Percentiles rank a stretch among this genome's conserved stretches.
These are phyloP conservation scores for Avena sativa DNA, from an alignment of 176 grass and related monocot genomes.

Conservation along the genomic window DNA sequence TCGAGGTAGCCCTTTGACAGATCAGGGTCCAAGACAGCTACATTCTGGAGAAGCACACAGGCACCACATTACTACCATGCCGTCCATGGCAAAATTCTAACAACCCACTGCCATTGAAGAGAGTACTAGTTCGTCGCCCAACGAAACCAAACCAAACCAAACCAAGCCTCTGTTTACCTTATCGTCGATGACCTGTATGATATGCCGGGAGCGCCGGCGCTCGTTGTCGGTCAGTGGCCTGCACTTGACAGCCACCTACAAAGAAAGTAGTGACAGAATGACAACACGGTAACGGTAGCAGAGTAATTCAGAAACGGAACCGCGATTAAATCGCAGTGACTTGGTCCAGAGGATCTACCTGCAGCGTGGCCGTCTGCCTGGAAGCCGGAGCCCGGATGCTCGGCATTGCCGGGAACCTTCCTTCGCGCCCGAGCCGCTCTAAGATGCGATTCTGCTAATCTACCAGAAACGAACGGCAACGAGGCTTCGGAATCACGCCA, in stretches of 20 bases:
- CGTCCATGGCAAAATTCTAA: constrained; percentile 36
- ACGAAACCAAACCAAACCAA: neutral
- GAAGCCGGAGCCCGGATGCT: constrained; percentile 85
- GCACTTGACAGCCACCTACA: constrained; percentile 93
- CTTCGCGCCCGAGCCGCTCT: neutral
- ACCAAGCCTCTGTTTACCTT: constrained; percentile 49
- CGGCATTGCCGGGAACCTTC: constrained; percentile 71
- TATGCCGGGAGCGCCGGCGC: constrained; percentile 70
- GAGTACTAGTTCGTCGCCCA: neutral
- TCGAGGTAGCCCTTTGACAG: constrained; percentile 96
- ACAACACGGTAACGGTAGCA: neutral
- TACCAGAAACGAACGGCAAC: constrained; percentile 36
- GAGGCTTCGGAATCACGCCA: constrained; percentile 52
- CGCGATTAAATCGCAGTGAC: neutral
- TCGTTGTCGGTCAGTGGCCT: constrained; percentile 85
- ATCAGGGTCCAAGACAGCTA: constrained; percentile 96
- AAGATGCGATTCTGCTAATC: constrained; percentile 37
- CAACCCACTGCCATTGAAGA: neutral
- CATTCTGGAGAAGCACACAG: constrained; percentile 54
- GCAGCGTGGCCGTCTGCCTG: constrained; percentile 87
- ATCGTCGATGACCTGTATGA: constrained; percentile 93
- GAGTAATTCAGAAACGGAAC: neutral
- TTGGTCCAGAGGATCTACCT: constrained; percentile 38
- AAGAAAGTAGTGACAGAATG: neutral
- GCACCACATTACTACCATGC: constrained; percentile 31